Base-by-base conservation (phyloP, 1,139 yeast genomes). In the Yamadazyma kanchanaburiensis region DNA sequence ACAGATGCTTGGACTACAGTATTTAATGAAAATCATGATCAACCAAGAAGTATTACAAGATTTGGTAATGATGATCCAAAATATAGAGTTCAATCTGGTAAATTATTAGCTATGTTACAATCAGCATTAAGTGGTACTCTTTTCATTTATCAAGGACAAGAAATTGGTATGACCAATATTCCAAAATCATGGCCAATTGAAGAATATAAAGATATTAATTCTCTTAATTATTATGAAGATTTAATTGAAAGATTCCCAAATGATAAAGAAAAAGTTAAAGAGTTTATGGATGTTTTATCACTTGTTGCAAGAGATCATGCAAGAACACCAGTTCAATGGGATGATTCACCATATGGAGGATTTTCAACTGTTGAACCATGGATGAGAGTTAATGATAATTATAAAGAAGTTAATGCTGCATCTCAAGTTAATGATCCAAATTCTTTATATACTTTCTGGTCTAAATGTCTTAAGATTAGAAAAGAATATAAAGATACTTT, bases 251-350 rank as follows among this genome's bases (percentile, higher is more conserved):
- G 40, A 20, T 48, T 67, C 35, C 66, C 60, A 18, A 48, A 62
- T 12, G 58, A 58, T 24, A 46, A 58, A 10, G 55, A 48, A 32
- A 45, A 49, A 28, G 40, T 49, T 18, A 55, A 53, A 24, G 52
- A 57, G 37, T 53, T 62, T 34, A 40, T 68, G 58, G 58, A 61
- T 29, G 46, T 42, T 17, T 30, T 38, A 12, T 55, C 59, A 35
- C 45, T 67, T 30, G 40, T 66, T 15, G 71, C 76, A n/a, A 62
- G 80, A 50, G 80, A 75, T 48, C 61, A 77, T 43, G 70, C 79
- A 6, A 63, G 82, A 49, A 65, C 78, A 10, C 82, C 82, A 21
- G 72, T 76, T 41, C 81, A 74, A 48, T 77, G 82, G 82, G 70
- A 67, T 39, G 51, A 47, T 28, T 46, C 62, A 3, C 58, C 49